These are phyloP conservation scores for Microdochium trichocladiopsis DNA, from an alignment of 2,329 filamentous ascomycete genomes.

Conservation along the genomic window DNA sequence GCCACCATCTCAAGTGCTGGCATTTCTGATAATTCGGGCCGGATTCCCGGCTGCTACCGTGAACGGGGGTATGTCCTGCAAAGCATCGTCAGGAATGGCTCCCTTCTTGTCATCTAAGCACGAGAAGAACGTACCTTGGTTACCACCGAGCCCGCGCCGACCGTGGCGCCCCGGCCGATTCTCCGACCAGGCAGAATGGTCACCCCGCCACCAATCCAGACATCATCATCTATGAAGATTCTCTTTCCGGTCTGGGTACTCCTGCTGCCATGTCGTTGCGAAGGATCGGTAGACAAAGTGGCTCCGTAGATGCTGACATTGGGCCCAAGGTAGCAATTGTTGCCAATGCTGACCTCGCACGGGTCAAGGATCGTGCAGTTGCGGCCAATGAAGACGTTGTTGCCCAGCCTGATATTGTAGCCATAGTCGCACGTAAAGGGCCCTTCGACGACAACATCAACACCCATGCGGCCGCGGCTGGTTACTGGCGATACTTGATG, in stretches of 20 bases:
- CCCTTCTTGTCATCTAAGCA: no score
- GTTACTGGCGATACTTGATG: slow-evolving; percentile 42
- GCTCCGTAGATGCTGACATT: slow-evolving; percentile 82
- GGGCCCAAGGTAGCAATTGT: slow-evolving; percentile 69
- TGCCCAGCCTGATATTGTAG: slow-evolving; percentile 85
- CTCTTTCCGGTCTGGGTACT: slow-evolving; percentile 63
- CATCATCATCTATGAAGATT: slow-evolving; percentile 78
- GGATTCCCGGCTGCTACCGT: slow-evolving; percentile 39
- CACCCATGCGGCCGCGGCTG: slow-evolving; percentile 59
- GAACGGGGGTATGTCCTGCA: slow-evolving; percentile 34
- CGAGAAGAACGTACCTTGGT: slow-evolving; percentile 54
- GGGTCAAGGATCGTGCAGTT: slow-evolving; percentile 84
- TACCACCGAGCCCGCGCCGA: slow-evolving; percentile 80
- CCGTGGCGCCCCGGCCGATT: slow-evolving; percentile 70
- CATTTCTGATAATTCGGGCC: slow-evolving; percentile 20
- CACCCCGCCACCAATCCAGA: slow-evolving; percentile 73
- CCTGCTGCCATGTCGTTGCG: slow-evolving; percentile 65
- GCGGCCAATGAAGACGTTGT: slow-evolving; percentile 75
- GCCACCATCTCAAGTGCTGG: not conserved
- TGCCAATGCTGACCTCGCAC: slow-evolving; percentile 74
- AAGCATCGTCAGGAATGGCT: not conserved
- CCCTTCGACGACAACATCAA: slow-evolving; percentile 71
- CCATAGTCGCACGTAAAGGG: slow-evolving; percentile 94
- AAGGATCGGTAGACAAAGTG: slow-evolving; percentile 64
- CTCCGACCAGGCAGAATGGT: slow-evolving; percentile 72